Conservation (phyloP, 2,329 filamentous ascomycete genomes). For the Hirsutella thompsonii region DNA sequence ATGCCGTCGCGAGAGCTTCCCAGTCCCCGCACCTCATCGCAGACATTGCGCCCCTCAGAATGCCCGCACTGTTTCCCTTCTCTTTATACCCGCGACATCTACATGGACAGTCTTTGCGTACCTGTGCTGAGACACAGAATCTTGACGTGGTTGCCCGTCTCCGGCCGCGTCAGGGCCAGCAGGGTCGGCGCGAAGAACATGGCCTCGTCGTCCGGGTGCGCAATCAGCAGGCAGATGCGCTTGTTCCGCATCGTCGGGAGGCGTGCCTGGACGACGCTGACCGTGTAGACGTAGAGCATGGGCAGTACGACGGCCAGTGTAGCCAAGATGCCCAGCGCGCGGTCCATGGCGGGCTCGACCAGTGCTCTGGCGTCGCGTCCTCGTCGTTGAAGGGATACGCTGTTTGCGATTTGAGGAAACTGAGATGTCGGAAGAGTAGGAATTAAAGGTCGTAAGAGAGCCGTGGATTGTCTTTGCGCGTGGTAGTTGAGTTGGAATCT, state of each 20-base stretch:
- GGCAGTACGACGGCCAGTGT: constrained; percentile 23
- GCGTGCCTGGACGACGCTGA: constrained; percentile 29
- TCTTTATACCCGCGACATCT: too few relatives aligned
- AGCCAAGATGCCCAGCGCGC: constrained; percentile 3
- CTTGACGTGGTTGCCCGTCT: constrained; percentile 79
- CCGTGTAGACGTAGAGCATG: constrained; percentile 39
- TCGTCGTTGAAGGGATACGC: too few relatives aligned
- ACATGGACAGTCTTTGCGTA: too few relatives aligned
- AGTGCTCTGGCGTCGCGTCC: not conserved
- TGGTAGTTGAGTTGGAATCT: too few relatives aligned
- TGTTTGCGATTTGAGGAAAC: too few relatives aligned
- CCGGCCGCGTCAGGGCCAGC: constrained; percentile 67
- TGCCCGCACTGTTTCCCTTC: too few relatives aligned
- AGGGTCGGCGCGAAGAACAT: constrained; percentile 97
- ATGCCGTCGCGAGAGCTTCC: too few relatives aligned
- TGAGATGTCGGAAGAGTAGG: too few relatives aligned
- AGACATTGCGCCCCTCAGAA: too few relatives aligned
- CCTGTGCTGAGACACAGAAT: constrained; percentile 87
- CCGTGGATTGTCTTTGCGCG: too few relatives aligned
- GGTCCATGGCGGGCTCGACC: constrained; percentile 23
- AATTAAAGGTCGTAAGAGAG: too few relatives aligned
- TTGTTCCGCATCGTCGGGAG: constrained; percentile 66
- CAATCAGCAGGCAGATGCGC: constrained; percentile 83
- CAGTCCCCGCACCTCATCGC: too few relatives aligned
- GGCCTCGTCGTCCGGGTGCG: constrained; percentile 95